Conservation (phyloP, 1,284 basidiomycete species). For the Leccinum fuscescens region DNA sequence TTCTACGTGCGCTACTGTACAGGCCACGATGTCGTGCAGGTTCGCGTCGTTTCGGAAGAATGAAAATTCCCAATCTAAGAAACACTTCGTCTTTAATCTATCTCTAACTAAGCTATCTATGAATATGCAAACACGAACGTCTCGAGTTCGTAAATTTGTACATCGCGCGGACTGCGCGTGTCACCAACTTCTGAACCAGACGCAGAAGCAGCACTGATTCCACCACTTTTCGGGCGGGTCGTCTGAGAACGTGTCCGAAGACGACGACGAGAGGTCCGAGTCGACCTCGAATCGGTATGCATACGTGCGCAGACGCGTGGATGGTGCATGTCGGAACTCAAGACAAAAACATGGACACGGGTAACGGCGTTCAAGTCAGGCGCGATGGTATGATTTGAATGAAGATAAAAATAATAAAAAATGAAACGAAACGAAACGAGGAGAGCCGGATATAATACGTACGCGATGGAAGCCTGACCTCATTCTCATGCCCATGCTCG, state of each 20-base stretch:
- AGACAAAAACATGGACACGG: neutral
- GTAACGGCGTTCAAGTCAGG: neutral
- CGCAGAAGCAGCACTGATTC: conserved; percentile 14
- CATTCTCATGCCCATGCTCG: conserved; percentile 13
- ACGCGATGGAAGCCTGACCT: conserved; percentile 3
- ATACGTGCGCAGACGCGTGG: conserved; percentile 6
- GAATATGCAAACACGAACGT: neutral
- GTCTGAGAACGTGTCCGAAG: conserved; percentile 26
- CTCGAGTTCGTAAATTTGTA: neutral
- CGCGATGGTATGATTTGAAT: neutral
- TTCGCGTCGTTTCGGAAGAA: neutral
- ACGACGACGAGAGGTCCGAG: conserved; percentile 26
- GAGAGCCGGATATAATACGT: neutral
- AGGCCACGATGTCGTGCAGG: neutral
- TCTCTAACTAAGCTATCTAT: neutral
- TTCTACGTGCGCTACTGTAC: neutral
- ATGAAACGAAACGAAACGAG: neutral
- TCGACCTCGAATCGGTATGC: conserved; percentile 27
- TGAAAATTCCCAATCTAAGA: neutral
- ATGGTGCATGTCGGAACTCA: conserved; percentile 9
- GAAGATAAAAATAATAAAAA: neutral
- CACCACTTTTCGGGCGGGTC: conserved; percentile 26
- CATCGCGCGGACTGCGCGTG: neutral
- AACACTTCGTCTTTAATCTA: neutral
- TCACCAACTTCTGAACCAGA: conserved; percentile 29